Evolutionary conservation across 129 eudicot genomes (phyloP).

Genomic region (Flaveria trinervia): DNA sequence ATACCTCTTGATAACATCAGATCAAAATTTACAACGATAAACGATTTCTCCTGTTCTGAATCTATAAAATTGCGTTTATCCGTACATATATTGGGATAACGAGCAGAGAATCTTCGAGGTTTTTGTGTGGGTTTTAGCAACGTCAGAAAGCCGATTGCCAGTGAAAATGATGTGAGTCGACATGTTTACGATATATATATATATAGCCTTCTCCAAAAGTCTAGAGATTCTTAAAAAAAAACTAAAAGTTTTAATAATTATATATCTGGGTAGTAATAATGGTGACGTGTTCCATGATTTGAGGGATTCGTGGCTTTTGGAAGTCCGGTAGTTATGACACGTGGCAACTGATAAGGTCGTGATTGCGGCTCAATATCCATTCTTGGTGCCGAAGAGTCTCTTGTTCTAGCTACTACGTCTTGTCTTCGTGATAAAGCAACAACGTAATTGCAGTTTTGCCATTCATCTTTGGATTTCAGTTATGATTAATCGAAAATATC

Average conservation of each 20-base stretch:
- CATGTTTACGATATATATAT: slow-evolving; percentile 25
- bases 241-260: background rate
- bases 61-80: slow-evolving; percentile 7
- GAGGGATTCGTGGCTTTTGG: slow-evolving; percentile 45
- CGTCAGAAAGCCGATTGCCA: slow-evolving; percentile 7
- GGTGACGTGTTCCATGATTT: slow-evolving; percentile 41
- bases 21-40: background rate
- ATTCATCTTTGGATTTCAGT: background rate
- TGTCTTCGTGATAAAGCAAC: background rate
- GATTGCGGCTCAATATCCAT: slow-evolving; percentile 37
- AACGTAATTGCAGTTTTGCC: slow-evolving; percentile 28
- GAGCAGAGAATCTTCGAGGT: background rate
- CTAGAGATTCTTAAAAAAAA: background rate
- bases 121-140: slow-evolving; percentile 1
- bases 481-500: too few species aligned
- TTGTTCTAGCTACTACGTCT: background rate
- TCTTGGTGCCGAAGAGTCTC: slow-evolving; percentile 36
- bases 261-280: slow-evolving; percentile 5
- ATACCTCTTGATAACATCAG: slow-evolving; percentile 27
- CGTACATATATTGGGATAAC: slow-evolving; percentile 10
- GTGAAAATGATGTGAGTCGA: slow-evolving; percentile 29
- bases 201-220: slow-evolving; percentile 31
- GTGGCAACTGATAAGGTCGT: slow-evolving; percentile 14
- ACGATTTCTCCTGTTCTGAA: background rate
- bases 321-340: slow-evolving; percentile 34